These are phyloP conservation scores for Colletotrichum sublineola DNA, from an alignment of 2,329 filamentous ascomycete genomes.

Conservation along the genomic window DNA sequence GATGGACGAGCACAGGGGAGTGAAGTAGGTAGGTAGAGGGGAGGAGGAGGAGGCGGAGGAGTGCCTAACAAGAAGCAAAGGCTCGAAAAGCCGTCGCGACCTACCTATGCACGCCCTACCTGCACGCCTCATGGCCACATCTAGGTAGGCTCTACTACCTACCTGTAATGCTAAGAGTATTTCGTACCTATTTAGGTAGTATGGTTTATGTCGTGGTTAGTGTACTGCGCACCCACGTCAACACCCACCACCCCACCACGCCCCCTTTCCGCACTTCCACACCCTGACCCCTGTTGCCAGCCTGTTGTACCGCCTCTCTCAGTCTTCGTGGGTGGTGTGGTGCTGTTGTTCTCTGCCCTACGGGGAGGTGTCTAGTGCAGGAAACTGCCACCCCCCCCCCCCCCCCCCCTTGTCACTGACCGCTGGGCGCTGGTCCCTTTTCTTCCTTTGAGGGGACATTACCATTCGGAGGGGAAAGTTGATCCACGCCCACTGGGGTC, in stretches of 20 bases:
- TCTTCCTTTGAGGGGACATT: background rate
- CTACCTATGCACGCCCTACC: constrained; percentile 11
- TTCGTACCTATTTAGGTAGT: background rate
- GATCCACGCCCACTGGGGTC: constrained; percentile 36
- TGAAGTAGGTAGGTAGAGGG: background rate
- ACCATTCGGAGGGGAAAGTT: constrained; percentile 18
- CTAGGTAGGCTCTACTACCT: background rate
- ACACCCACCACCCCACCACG: constrained; percentile 2
- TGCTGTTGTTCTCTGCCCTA: constrained; percentile 39
- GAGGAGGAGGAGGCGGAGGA: background rate
- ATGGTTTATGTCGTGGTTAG: background rate
- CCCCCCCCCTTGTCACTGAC: constrained; percentile 21
- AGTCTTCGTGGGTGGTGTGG: too few species aligned
- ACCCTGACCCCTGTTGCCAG: constrained; percentile 31
- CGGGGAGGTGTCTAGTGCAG: constrained; percentile 25
- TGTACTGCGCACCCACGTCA: constrained; percentile 19
- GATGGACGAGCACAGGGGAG: constrained; percentile 5
- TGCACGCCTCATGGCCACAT: background rate
- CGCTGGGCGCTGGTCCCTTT: constrained; percentile 24
- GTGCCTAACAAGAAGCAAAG: constrained; percentile 18
- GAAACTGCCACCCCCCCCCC: background rate
- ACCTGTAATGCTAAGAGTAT: too few species aligned
- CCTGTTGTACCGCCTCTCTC: constrained; percentile 33
- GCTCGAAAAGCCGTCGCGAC: constrained; percentile 17
- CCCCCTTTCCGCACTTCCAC: constrained; percentile 17